These are phyloP conservation scores for Lojkania enalia DNA, from an alignment of 2,329 filamentous ascomycete genomes.

Conservation along the genomic window DNA sequence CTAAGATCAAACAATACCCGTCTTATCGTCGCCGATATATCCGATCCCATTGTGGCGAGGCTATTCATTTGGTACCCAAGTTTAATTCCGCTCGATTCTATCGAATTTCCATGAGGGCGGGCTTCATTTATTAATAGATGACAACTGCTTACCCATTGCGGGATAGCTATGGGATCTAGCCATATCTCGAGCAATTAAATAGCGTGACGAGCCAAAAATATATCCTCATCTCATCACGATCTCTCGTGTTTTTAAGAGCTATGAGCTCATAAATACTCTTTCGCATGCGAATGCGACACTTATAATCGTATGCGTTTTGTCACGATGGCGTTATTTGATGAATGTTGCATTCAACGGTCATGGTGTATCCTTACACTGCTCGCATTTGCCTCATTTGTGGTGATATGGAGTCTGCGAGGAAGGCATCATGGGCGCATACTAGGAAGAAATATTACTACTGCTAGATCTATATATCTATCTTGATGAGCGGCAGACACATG, in stretches of 20 bases:
- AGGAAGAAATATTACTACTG: slow-evolving; percentile 2
- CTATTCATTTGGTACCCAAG: too few species aligned
- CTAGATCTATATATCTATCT: too few species aligned
- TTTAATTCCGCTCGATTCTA: neutral
- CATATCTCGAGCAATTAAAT: too few species aligned
- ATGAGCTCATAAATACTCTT: slow-evolving; percentile 36
- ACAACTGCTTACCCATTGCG: slow-evolving; percentile 24
- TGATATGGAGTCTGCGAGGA: slow-evolving; percentile 22
- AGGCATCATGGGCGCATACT: slow-evolving; percentile 14
- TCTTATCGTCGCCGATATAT: neutral
- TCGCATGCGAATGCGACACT: slow-evolving; percentile 16
- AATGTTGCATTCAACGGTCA: slow-evolving; percentile 23
- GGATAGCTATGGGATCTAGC: too few species aligned
- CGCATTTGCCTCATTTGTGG: slow-evolving; percentile 23
- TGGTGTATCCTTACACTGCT: slow-evolving; percentile 24
- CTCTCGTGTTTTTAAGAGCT: slow-evolving; percentile 32
- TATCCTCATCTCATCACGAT: slow-evolving; percentile 24
- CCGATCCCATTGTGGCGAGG: too few species aligned
- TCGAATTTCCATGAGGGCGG: neutral
- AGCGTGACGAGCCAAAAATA: slow-evolving; percentile 39
- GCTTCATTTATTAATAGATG: slow-evolving; percentile 35
- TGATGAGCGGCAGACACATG: too few species aligned
- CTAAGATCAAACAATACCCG: neutral
- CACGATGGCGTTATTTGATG: slow-evolving; percentile 23
- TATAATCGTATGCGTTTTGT: slow-evolving; percentile 38